A percentile compares a stretch with the other conserved stretches of the same genome.
These are phyloP conservation scores for Puccinia polysora DNA, from an alignment of 1,284 basidiomycete species.

Conservation along the genomic window DNA sequence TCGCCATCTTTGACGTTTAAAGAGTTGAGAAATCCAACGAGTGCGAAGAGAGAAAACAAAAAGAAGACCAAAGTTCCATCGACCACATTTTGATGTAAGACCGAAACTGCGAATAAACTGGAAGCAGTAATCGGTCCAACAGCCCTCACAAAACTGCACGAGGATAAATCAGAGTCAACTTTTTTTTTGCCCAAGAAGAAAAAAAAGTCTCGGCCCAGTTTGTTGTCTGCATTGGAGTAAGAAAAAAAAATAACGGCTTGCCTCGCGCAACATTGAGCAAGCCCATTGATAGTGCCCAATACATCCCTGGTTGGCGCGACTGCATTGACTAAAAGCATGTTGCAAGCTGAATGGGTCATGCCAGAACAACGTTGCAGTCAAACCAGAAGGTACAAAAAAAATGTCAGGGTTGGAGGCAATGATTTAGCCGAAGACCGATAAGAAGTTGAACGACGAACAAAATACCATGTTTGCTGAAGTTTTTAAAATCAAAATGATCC, in stretches of 20 bases:
- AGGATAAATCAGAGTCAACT: neutral
- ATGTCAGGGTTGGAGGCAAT: neutral
- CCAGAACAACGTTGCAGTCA: too few species aligned
- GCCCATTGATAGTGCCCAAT: slow-evolving; percentile 51
- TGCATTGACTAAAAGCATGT: slow-evolving; percentile 52
- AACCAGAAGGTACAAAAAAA: neutral
- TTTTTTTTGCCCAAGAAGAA: too few species aligned
- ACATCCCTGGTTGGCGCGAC: slow-evolving; percentile 48
- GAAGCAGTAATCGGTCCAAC: slow-evolving; percentile 18
- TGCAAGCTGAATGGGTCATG: slow-evolving; percentile 45
- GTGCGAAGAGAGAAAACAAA: neutral
- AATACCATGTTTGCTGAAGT: slow-evolving; percentile 46
- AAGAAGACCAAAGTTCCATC: slow-evolving; percentile 13
- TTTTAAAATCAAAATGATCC: slow-evolving; percentile 48
- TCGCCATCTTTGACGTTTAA: slow-evolving; percentile 1
- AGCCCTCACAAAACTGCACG: slow-evolving; percentile 8
- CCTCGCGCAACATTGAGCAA: slow-evolving; percentile 47
- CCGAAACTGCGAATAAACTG: slow-evolving; percentile 13
- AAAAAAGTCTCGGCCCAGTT: too few species aligned
- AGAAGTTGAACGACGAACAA: slow-evolving; percentile 11
- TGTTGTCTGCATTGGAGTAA: too few species aligned
- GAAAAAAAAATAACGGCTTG: too few species aligned
- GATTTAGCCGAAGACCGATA: neutral
- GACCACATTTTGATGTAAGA: slow-evolving; percentile 1
- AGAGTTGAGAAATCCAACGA: neutral